Evolutionary conservation across 2,329 filamentous ascomycete species (phyloP), one percentile per base, ranked within the genome.

Genomic region (Purpureocillium takamizusanense): DNA sequence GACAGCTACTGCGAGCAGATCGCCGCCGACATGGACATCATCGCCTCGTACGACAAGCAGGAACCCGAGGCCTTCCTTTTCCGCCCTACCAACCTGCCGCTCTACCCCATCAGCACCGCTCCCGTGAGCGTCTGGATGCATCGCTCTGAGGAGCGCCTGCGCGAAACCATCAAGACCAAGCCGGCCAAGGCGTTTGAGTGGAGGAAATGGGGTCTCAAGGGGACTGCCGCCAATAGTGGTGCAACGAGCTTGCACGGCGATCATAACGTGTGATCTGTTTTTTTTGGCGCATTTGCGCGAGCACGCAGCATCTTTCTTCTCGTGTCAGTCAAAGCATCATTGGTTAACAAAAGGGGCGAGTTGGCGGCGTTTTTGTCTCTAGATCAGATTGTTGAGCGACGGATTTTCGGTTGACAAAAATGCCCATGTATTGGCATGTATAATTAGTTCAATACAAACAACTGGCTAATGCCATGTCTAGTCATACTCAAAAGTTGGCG

Each of bases 1-100:
- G 86, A 90, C 53, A 65, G 70, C 12, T 94, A 80, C 67, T 92
- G 86, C 62, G 72, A 80, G 29, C 82, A 88, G 52, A 70, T 92
- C 31, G 76, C 81, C 16, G 60, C 72, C 25, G 86, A 94, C 50
- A 68, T 92, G 48, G 83, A 90, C 53, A 76, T 83, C 41, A 78
- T 90, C 48, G 78, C 81, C 16, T 71, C 76, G 2, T 57, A 60
- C 46, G 60, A 66, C 40, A 57, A 57, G 48, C 51, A 52, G 33
- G 44, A 55, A 17, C 46, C 56, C 13, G 46, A 55, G 29, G 35
- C 38, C 13, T 61, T 64, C 49, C 49, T 65, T 28, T 47, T 53
- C 33, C 59, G 46, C 35, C 40, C 45, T 32, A 45, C 46, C 36
- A 77, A 78, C 53, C 64, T 71, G 54, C 70, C 75, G 2, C 56